These are phyloP conservation scores for Fusarium aywerte DNA, from an alignment of 2,329 filamentous ascomycete genomes.

Conservation along the genomic window DNA sequence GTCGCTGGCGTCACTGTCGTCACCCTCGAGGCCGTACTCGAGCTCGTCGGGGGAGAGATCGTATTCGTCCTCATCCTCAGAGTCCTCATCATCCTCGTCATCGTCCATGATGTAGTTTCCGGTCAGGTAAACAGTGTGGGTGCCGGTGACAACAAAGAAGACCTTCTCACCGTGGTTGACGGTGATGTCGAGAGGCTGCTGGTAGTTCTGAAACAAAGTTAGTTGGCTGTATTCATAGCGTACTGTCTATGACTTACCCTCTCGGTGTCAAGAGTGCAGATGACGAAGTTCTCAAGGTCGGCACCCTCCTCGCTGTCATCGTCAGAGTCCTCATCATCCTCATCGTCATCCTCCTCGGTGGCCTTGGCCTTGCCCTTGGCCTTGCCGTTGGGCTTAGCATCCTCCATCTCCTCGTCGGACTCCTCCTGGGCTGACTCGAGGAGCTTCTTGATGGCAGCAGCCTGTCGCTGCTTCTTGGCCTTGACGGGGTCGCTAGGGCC, in stretches of 20 bases:
- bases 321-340: constrained; percentile 70
- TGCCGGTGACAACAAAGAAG: constrained; percentile 91
- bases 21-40: constrained; percentile 76
- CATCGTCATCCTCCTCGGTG: constrained; percentile 67
- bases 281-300: constrained; percentile 87
- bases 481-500: constrained; percentile 92
- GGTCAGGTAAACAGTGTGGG: constrained; percentile 90
- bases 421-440: constrained; percentile 72
- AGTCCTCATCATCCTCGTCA: constrained; percentile 70
- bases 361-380: constrained; percentile 78
- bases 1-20: constrained; percentile 78
- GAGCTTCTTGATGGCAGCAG: constrained; percentile 81
- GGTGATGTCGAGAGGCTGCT: constrained; percentile 94
- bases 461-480: constrained; percentile 85
- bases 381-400: constrained; percentile 70
- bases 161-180: constrained; percentile 88
- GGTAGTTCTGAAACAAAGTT: constrained; percentile 72
- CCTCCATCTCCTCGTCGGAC: constrained; percentile 78
- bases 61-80: constrained; percentile 78
- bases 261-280: constrained; percentile 95
- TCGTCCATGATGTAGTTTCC: constrained; percentile 93
- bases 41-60: constrained; percentile 85
- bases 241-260: constrained; percentile 69
- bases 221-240: constrained; percentile 28
- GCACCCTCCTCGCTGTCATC: constrained; percentile 71